phyloP scores from a whole-genome alignment of 2,329 filamentous ascomycete species.

The Davidsoniella neocaledoniae region DNA sequence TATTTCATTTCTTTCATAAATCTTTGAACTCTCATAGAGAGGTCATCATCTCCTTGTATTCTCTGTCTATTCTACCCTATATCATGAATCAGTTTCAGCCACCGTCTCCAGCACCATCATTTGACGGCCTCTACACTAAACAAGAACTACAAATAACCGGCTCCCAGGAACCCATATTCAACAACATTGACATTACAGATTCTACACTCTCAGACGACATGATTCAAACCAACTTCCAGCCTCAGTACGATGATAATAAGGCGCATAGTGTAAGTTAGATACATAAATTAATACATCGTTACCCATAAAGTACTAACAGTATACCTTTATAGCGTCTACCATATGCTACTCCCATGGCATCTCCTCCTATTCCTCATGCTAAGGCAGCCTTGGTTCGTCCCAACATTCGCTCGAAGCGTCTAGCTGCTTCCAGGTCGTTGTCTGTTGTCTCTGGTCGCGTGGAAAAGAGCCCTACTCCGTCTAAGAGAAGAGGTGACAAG shows the following conservation, averaged over 20 bases:
- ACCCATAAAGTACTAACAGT: no score
- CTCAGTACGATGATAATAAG: neutral
- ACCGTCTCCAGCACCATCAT: conserved; percentile 29
- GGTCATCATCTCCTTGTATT: no score
- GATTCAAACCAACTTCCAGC: neutral
- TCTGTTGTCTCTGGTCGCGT: conserved; percentile 3
- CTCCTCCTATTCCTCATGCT: conserved; percentile 4
- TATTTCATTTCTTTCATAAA: no score
- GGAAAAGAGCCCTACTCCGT: conserved; percentile 14
- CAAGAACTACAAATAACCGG: neutral
- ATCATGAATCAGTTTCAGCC: conserved; percentile 24
- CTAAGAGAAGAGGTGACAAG: conserved; percentile 19
- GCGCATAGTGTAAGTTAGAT: no score
- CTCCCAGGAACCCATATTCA: no score
- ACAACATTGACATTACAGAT: no score
- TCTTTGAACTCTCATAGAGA: no score
- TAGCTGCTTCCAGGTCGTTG: neutral
- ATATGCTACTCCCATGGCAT: conserved; percentile 10
- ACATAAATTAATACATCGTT: no score
- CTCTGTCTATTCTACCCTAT: neutral
- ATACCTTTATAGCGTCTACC: neutral
- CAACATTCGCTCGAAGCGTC: conserved; percentile 4
- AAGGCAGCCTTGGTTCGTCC: conserved; percentile 4
- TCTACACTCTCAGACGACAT: no score
- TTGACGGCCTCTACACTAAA: conserved; percentile 13